These are phyloP conservation scores for Chaetomiaceae sp. DNA, from an alignment of 2,329 filamentous ascomycete genomes.

Conservation along the genomic window DNA sequence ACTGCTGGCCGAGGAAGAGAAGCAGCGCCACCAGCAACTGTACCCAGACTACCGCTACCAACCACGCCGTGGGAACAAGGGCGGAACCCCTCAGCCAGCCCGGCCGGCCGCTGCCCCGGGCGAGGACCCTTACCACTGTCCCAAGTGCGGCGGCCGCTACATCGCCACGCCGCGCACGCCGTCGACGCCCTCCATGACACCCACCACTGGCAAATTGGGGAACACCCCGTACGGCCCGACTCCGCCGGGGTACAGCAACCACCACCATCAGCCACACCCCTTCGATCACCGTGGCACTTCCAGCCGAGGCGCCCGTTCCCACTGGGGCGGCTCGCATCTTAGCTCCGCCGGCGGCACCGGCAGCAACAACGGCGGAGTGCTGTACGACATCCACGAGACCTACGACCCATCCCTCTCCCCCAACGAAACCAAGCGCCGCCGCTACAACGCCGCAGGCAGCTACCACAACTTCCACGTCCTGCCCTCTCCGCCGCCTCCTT, in stretches of 20 bases:
- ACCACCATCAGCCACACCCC: not conserved
- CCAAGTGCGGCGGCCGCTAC: slow-evolving; percentile 64
- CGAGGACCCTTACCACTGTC: slow-evolving; percentile 54
- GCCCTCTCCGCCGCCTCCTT: slow-evolving; percentile 11
- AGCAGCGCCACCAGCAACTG: slow-evolving; percentile 77
- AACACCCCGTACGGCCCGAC: slow-evolving; percentile 5
- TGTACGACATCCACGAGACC: slow-evolving; percentile 35
- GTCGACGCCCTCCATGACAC: slow-evolving; percentile 39
- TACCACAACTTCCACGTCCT: slow-evolving; percentile 16
- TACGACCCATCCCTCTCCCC: slow-evolving; percentile 31
- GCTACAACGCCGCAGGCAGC: slow-evolving; percentile 24
- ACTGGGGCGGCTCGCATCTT: slow-evolving; percentile 2
- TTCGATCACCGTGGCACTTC: not conserved
- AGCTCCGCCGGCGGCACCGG: not conserved
- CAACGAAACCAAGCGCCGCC: slow-evolving; percentile 31
- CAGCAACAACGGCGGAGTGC: slow-evolving; percentile 11
- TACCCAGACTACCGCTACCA: slow-evolving; percentile 95
- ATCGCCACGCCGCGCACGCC: slow-evolving; percentile 58
- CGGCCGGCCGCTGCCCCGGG: slow-evolving; percentile 28
- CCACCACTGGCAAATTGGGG: slow-evolving; percentile 16
- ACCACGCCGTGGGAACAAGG: slow-evolving; percentile 59
- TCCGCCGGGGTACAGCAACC: not conserved
- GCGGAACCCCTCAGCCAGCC: slow-evolving; percentile 8
- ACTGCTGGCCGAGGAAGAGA: slow-evolving; percentile 84
- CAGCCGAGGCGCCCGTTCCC: slow-evolving; percentile 3